phyloP scores from a whole-genome alignment of 768 basidiomycete genomes.

The Amanita pallidorosea region DNA sequence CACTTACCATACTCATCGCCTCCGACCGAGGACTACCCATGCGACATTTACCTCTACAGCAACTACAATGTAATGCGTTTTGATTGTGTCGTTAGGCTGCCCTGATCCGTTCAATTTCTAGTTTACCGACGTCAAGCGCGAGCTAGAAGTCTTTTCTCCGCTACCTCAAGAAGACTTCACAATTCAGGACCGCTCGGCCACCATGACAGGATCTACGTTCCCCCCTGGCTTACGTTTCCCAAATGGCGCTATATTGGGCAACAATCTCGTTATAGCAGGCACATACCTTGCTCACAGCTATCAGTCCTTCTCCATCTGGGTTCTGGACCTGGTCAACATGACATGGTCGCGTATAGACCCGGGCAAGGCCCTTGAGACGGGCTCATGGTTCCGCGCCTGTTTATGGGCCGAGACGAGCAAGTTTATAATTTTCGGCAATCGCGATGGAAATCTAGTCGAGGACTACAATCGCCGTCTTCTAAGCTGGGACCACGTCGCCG shows the following conservation, averaged over 20 bases:
- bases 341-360: constrained; percentile 85
- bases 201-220: constrained; percentile 74
- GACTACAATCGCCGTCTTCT: constrained; percentile 88
- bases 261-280: constrained; percentile 87
- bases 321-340: constrained; percentile 75
- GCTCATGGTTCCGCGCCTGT: constrained; percentile 93
- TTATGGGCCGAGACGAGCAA: constrained; percentile 79
- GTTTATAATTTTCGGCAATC: constrained; percentile 87
- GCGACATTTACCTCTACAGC: constrained; percentile 85
- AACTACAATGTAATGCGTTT: constrained; percentile 76
- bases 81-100: constrained; percentile 13
- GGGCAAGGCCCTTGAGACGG: constrained; percentile 72
- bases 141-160: constrained; percentile 86
- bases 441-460: constrained; percentile 76
- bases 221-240: constrained; percentile 97
- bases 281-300: constrained; percentile 92
- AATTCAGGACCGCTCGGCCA: constrained; percentile 67
- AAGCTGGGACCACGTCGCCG: constrained; percentile 87
- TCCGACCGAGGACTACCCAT: constrained; percentile 66
- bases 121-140: constrained; percentile 94
- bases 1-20: constrained; percentile 71
- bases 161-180: constrained; percentile 65
- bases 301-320: constrained; percentile 96
- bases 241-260: constrained; percentile 84
- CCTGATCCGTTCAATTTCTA: constrained; percentile 17